These are phyloP conservation scores for Scenedesmus sp. DNA, from an alignment of 163 green algal species.

Conservation along the genomic window DNA sequence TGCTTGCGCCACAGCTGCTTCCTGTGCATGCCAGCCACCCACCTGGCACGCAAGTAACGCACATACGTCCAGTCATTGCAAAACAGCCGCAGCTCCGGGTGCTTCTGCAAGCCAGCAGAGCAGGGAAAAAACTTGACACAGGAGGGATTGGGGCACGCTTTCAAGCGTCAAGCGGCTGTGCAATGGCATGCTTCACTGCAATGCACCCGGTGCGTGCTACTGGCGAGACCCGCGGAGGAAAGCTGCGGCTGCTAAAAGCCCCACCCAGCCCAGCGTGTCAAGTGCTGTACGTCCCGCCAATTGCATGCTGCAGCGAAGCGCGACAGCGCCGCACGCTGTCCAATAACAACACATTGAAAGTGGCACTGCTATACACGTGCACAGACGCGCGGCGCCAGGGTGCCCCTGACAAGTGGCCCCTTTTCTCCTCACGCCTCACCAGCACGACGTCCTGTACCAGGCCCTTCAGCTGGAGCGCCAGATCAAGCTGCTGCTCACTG, in stretches of 20 bases:
- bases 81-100: slow-evolving; percentile 67
- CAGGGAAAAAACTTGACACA: background rate
- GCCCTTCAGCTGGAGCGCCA: slow-evolving; percentile 57
- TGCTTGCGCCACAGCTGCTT: background rate
- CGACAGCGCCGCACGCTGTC: background rate
- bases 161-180: background rate
- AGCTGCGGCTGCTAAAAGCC: background rate
- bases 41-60: slow-evolving; percentile 82
- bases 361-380: background rate
- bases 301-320: background rate
- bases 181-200: background rate
- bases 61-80: slow-evolving; percentile 81
- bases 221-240: background rate
- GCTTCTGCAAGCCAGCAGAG: slow-evolving; percentile 49
- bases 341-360: background rate
- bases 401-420: background rate
- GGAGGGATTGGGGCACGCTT: background rate
- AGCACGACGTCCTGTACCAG: slow-evolving; percentile 49
- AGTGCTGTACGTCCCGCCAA: background rate
- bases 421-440: background rate
- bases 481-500: slow-evolving; percentile 38
- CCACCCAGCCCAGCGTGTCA: background rate
- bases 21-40: background rate
- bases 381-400: background rate
- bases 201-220: background rate